phyloP scores from a whole-genome alignment of 345 rosid genomes.

The Xanthoceras sorbifolium region DNA sequence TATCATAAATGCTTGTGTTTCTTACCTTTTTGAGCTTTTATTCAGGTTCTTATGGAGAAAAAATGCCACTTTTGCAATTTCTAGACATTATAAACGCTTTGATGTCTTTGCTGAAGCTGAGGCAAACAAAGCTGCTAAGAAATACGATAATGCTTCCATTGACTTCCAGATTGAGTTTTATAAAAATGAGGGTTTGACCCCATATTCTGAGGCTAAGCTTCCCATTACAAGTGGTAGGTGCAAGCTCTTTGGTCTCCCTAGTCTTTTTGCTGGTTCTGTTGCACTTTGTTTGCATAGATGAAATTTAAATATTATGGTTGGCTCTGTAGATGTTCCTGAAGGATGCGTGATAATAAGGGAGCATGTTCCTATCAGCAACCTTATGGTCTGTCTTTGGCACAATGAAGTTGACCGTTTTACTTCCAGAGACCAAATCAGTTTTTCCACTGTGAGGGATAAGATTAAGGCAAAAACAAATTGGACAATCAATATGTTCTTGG shows the following conservation, averaged over 20 bases:
- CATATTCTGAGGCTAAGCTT: slow-evolving; percentile 80
- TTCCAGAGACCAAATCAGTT: slow-evolving; percentile 96
- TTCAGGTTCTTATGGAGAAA: slow-evolving; percentile 96
- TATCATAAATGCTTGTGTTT: background rate
- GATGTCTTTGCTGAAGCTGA: slow-evolving; percentile 91
- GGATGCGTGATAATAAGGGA: slow-evolving; percentile 97
- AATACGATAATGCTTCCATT: slow-evolving; percentile 86
- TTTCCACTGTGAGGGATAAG: slow-evolving; percentile 91
- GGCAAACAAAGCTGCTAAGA: slow-evolving; percentile 99
- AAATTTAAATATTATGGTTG: slow-evolving; percentile 17
- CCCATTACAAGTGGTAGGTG: slow-evolving; percentile 89
- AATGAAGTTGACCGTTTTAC: slow-evolving; percentile 98
- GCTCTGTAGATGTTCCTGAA: slow-evolving; percentile 92
- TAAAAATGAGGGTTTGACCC: slow-evolving; percentile 85
- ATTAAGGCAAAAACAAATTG: slow-evolving; percentile 72
- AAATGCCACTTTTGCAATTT: slow-evolving; percentile 93
- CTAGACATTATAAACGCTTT: slow-evolving; percentile 88
- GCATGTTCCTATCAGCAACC: slow-evolving; percentile 91
- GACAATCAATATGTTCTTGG: slow-evolving; percentile 88
- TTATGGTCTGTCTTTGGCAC: slow-evolving; percentile 95
- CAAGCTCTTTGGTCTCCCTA: slow-evolving; percentile 12
- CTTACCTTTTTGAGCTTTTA: slow-evolving; percentile 20
- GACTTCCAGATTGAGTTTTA: slow-evolving; percentile 91
- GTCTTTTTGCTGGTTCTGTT: background rate
- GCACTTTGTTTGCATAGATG: background rate